Conservation (phyloP, 2,329 filamentous ascomycete species). For the Fonsecaea pugnacius region DNA sequence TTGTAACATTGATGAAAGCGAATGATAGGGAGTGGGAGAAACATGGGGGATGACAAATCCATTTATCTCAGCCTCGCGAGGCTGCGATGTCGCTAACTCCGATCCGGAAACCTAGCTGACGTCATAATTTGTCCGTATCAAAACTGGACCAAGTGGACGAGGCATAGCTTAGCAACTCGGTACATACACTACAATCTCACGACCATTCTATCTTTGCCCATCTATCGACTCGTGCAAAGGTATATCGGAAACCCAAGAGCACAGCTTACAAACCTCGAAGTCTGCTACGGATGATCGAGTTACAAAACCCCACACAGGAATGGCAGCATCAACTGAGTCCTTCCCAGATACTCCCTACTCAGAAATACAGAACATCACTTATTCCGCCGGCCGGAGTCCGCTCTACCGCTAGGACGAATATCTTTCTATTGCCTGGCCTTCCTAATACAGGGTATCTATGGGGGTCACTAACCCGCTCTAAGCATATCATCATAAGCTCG, state of each 20-base stretch:
- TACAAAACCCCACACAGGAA: neutral
- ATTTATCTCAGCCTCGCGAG: neutral
- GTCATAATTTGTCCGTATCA: neutral
- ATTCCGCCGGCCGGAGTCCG: neutral
- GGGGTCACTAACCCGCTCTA: slow-evolving; percentile 8
- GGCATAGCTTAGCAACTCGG: no score
- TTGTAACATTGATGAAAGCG: no score
- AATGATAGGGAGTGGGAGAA: neutral
- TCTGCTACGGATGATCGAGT: neutral
- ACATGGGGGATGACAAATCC: neutral
- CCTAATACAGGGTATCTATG: slow-evolving; percentile 19
- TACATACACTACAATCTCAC: no score
- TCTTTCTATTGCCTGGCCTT: neutral
- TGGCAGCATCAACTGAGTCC: neutral
- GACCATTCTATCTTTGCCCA: neutral
- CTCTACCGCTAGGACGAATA: neutral
- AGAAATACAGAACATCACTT: neutral
- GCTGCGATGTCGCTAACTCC: neutral
- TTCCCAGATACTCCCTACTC: neutral
- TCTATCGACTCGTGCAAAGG: neutral
- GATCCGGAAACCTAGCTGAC: neutral
- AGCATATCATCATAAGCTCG: slow-evolving; percentile 11
- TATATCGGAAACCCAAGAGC: neutral
- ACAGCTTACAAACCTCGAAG: neutral
- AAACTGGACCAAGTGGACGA: neutral